phyloP scores from a whole-genome alignment of 441 rosid species.

The Melianthus villosus region DNA sequence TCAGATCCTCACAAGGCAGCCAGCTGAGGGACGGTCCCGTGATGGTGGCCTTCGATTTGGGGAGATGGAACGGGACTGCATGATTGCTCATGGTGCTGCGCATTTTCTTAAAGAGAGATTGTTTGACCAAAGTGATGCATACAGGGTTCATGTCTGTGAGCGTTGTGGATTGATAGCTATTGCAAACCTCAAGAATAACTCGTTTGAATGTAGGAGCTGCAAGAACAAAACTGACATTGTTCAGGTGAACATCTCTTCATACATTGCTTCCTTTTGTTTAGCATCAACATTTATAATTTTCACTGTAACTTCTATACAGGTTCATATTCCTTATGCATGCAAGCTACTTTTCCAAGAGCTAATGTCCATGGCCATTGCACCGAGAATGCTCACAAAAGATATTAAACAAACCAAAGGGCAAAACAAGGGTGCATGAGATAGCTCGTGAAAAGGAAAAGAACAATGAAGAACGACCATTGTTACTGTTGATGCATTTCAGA shows the following conservation, averaged over 20 bases:
- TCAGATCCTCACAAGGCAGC: constrained; percentile 88
- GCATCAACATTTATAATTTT: background rate
- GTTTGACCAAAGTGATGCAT: constrained; percentile 95
- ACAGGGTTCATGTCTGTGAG: constrained; percentile 87
- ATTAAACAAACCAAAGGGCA: constrained; percentile 27
- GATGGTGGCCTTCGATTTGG: constrained; percentile 96
- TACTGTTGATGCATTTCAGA: no score
- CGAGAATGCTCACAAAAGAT: constrained; percentile 77
- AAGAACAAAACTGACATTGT: constrained; percentile 85
- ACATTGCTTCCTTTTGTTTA: background rate
- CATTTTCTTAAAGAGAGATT: constrained; percentile 81
- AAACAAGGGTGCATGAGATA: constrained; percentile 43
- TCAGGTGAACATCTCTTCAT: constrained; percentile 30
- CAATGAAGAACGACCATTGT: no score
- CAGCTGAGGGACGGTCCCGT: constrained; percentile 93
- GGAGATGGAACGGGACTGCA: constrained; percentile 96
- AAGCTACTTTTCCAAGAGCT: constrained; percentile 90
- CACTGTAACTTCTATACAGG: constrained; percentile 22
- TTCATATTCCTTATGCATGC: constrained; percentile 88
- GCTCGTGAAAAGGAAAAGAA: no score
- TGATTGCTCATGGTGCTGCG: constrained; percentile 96
- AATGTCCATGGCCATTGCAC: constrained; percentile 96
- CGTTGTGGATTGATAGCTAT: constrained; percentile 81
- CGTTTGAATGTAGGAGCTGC: constrained; percentile 93
- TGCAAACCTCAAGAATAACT: constrained; percentile 77